Conservation (phyloP, 2,329 filamentous ascomycete species). For the Botrytis fragariae region DNA sequence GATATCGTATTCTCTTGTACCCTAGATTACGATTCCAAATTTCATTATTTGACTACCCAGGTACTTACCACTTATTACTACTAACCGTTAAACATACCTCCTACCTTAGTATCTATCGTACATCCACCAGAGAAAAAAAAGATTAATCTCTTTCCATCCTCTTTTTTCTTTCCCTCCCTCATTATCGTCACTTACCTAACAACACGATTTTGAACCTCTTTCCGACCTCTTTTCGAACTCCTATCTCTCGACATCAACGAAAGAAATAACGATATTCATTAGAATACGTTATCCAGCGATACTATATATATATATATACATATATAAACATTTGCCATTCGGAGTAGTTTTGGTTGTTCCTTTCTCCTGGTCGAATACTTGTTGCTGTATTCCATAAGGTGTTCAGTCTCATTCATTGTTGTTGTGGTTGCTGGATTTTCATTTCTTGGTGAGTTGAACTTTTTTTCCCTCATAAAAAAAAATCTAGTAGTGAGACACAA, state of each 20-base stretch:
- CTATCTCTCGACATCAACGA: background rate
- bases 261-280: background rate
- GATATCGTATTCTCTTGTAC: background rate
- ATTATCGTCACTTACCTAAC: conserved; percentile 2
- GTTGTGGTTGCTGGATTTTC: background rate
- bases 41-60: background rate
- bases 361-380: background rate
- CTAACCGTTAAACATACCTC: background rate
- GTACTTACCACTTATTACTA: background rate
- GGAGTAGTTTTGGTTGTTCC: background rate
- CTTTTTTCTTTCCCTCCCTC: background rate
- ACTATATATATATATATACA: background rate
- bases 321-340: background rate
- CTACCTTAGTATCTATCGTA: background rate
- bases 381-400: background rate
- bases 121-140: background rate
- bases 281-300: background rate
- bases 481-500: conserved; percentile 13
- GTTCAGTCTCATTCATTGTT: background rate
- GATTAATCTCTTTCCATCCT: conserved; percentile 12
- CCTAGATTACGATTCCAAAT: background rate
- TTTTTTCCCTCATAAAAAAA: conserved; percentile 7
- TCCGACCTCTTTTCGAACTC: background rate
- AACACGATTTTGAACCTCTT: background rate
- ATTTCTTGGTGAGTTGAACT: conserved; percentile 16